A percentile compares a stretch with the other conserved stretches of the same genome.
These are phyloP conservation scores for Aspergillus sp. DNA, from an alignment of 2,329 filamentous ascomycete genomes.

Conservation along the genomic window DNA sequence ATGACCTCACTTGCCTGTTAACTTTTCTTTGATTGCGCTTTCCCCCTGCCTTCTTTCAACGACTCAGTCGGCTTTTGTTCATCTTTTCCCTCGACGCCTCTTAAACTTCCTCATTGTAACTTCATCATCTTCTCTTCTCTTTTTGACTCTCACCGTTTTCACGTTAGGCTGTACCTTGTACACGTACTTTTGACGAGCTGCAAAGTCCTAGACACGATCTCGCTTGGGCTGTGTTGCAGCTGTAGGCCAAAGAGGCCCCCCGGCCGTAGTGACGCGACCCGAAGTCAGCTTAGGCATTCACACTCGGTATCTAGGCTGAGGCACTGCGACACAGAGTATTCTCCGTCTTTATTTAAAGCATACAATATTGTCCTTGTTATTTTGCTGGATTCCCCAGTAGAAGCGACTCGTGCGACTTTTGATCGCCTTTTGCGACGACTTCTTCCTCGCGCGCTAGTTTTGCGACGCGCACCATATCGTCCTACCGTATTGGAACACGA, in stretches of 20 bases:
- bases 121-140: conserved; percentile 13
- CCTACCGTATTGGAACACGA: conserved; percentile 20
- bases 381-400: conserved; percentile 34
- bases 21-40: conserved; percentile 13
- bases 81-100: conserved; percentile 14
- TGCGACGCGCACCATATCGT: conserved; percentile 16
- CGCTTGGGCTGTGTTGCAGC: conserved; percentile 45
- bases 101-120: conserved; percentile 23
- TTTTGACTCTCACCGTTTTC: conserved; percentile 24
- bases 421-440: conserved; percentile 16
- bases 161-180: conserved; percentile 42
- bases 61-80: conserved; percentile 2
- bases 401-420: conserved; percentile 24
- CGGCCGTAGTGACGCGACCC: conserved; percentile 45
- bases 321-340: conserved; percentile 15
- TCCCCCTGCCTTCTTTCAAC: conserved; percentile 8
- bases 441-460: conserved; percentile 24
- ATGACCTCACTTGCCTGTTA: conserved; percentile 19
- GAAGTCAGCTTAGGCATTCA: conserved; percentile 33
- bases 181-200: conserved; percentile 42
- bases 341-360: conserved; percentile 22
- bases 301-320: conserved; percentile 23
- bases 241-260: conserved; percentile 41
- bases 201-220: conserved; percentile 32
- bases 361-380: conserved; percentile 22